These are phyloP conservation scores for Talaromyces sp. DNA, from an alignment of 2,329 filamentous ascomycete genomes.

Conservation along the genomic window DNA sequence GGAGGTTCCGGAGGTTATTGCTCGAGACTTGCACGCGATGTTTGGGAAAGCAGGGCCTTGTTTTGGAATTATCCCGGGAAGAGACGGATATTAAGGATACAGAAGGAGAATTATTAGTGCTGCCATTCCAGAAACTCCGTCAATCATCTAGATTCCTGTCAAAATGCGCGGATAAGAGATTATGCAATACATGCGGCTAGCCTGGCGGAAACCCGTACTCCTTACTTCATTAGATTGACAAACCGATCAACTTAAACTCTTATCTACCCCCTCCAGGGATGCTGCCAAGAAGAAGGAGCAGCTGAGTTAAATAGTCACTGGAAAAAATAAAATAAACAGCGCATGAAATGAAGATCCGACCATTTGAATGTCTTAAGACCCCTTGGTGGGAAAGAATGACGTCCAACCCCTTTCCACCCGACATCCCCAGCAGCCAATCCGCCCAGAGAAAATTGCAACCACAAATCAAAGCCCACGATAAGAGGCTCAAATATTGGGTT, in stretches of 20 bases:
- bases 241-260: no score
- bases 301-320: not conserved
- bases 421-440: not conserved
- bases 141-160: no score
- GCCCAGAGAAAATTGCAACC: not conserved
- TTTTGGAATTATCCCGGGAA: conserved; percentile 10
- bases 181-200: no score
- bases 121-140: no score
- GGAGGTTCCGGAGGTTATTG: conserved; percentile 21
- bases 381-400: not conserved
- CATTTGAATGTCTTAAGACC: not conserved
- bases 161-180: no score
- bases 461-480: not conserved
- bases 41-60: conserved; percentile 20
- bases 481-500: not conserved
- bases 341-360: not conserved
- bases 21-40: conserved; percentile 20
- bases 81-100: conserved; percentile 4
- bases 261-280: not conserved
- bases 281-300: not conserved
- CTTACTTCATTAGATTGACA: no score
- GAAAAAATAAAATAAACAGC: no score
- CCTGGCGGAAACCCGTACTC: no score
- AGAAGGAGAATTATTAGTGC: no score
- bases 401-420: not conserved